phyloP scores from a whole-genome alignment of 2,329 filamentous ascomycete species.

The Fusarium globosum region DNA sequence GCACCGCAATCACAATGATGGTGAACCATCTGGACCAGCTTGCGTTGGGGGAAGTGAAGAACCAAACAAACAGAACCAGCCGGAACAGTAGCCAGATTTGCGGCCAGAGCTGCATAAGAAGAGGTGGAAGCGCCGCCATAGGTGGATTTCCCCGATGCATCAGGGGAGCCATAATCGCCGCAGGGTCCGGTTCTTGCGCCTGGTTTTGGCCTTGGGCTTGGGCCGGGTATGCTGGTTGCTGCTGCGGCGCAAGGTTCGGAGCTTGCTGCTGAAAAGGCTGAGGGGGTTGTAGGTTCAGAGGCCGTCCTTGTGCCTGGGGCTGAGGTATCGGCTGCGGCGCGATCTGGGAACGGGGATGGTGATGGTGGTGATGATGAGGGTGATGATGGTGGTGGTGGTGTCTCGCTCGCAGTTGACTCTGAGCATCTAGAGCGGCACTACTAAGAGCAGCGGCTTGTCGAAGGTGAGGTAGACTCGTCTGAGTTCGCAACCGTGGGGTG shows the following conservation, averaged over 20 bases:
- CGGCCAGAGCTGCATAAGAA: slow-evolving; percentile 61
- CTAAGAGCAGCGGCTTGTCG: slow-evolving; percentile 33
- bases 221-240: slow-evolving; percentile 42
- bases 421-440: slow-evolving; percentile 29
- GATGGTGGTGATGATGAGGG: slow-evolving; percentile 42
- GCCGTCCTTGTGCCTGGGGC: slow-evolving; percentile 19
- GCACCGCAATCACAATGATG: slow-evolving; percentile 63
- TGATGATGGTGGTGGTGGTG: slow-evolving; percentile 43
- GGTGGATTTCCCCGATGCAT: slow-evolving; percentile 56
- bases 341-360: slow-evolving; percentile 28
- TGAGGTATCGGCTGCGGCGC: slow-evolving; percentile 23
- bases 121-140: slow-evolving; percentile 47
- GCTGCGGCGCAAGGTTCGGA: slow-evolving; percentile 39
- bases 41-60: slow-evolving; percentile 68
- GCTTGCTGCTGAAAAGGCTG: slow-evolving; percentile 33
- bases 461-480: slow-evolving; percentile 45
- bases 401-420: slow-evolving; percentile 35
- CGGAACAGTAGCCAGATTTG: slow-evolving; percentile 71
- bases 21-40: slow-evolving; percentile 70
- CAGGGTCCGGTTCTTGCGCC: slow-evolving; percentile 43
- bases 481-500: slow-evolving; percentile 54
- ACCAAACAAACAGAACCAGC: slow-evolving; percentile 70
- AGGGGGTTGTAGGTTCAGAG: slow-evolving; percentile 16
- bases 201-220: slow-evolving; percentile 32
- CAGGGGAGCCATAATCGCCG: slow-evolving; percentile 35